phyloP scores from a whole-genome alignment of 192 early-diverging fungal genomes.

The Lobosporangium transversale region DNA sequence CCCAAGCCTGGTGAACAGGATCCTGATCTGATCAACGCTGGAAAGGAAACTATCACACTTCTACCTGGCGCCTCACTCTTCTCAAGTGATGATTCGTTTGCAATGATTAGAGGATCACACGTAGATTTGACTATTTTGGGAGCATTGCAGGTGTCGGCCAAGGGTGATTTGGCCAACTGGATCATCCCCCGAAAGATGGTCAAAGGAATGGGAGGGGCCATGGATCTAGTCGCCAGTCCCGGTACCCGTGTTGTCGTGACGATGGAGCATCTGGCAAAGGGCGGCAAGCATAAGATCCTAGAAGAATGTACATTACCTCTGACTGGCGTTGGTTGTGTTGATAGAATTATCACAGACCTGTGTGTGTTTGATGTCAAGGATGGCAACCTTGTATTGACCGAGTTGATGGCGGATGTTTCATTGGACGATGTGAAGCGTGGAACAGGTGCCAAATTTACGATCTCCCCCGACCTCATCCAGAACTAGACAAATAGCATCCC shows the following conservation, averaged over 20 bases:
- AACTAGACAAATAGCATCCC: constrained; percentile 33
- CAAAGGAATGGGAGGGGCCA: constrained; percentile 88
- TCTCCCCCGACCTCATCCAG: constrained; percentile 49
- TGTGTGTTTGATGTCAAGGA: constrained; percentile 75
- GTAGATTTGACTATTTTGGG: constrained; percentile 80
- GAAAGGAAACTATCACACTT: constrained; percentile 82
- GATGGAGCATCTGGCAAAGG: constrained; percentile 63
- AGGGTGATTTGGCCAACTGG: constrained; percentile 86
- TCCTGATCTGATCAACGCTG: constrained; percentile 83
- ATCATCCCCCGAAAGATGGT: constrained; percentile 88
- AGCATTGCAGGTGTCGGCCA: constrained; percentile 77
- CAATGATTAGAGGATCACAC: constrained; percentile 82
- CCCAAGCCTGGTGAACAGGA: constrained; percentile 76
- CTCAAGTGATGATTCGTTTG: constrained; percentile 79
- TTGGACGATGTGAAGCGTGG: constrained; percentile 72
- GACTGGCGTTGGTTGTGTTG: constrained; percentile 73
- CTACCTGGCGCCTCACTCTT: constrained; percentile 77
- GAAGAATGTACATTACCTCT: constrained; percentile 74
- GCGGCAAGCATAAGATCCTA: constrained; percentile 78
- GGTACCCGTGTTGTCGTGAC: constrained; percentile 80
- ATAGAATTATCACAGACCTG: constrained; percentile 72
- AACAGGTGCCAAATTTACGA: constrained; percentile 69
- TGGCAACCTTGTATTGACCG: constrained; percentile 68
- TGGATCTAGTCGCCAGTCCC: constrained; percentile 79
- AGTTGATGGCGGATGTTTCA: constrained; percentile 68